phyloP scores from a whole-genome alignment of 2,329 filamentous ascomycete genomes.

The Chaetothyriales sp. region DNA sequence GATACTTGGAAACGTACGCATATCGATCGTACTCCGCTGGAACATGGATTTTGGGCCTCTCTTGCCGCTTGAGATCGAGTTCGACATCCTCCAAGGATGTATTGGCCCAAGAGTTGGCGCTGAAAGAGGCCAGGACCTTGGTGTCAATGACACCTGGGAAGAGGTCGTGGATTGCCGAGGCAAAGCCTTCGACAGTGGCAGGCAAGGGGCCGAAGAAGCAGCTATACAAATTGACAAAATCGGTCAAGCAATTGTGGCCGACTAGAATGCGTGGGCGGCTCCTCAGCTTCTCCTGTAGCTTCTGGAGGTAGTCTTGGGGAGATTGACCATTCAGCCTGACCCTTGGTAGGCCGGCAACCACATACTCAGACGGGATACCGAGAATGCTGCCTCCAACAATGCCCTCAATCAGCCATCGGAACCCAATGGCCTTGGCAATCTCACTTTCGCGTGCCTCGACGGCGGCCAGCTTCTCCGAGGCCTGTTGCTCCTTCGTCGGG shows the following conservation, averaged over 20 bases:
- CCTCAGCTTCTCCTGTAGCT: constrained; percentile 28
- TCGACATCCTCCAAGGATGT: constrained; percentile 38
- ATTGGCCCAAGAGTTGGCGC: constrained; percentile 14
- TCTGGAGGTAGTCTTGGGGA: constrained; percentile 19
- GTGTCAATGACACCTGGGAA: constrained; percentile 48
- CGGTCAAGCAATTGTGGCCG: constrained; percentile 49
- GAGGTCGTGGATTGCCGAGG: constrained; percentile 33
- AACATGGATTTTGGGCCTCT: constrained; percentile 24
- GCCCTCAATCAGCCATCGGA: constrained; percentile 34
- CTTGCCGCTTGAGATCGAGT: constrained; percentile 24
- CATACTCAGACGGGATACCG: constrained; percentile 22
- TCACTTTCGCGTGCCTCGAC: constrained; percentile 18
- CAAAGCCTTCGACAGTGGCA: constrained; percentile 40
- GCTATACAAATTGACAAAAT: constrained; percentile 46
- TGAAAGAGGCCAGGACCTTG: constrained; percentile 44
- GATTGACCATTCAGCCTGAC: constrained; percentile 11
- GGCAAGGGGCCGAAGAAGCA: constrained; percentile 45
- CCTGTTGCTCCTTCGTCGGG: constrained; percentile 23
- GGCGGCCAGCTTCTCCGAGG: constrained; percentile 18
- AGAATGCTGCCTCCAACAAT: constrained; percentile 29
- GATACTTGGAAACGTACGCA: constrained; percentile 25
- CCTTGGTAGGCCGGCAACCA: constrained; percentile 17
- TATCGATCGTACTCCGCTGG: constrained; percentile 22
- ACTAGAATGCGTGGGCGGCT: constrained; percentile 37
- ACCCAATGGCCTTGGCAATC: constrained; percentile 26